Base-by-base conservation (phyloP, 2,329 filamentous ascomycete species). In the Claviceps arundinis region DNA sequence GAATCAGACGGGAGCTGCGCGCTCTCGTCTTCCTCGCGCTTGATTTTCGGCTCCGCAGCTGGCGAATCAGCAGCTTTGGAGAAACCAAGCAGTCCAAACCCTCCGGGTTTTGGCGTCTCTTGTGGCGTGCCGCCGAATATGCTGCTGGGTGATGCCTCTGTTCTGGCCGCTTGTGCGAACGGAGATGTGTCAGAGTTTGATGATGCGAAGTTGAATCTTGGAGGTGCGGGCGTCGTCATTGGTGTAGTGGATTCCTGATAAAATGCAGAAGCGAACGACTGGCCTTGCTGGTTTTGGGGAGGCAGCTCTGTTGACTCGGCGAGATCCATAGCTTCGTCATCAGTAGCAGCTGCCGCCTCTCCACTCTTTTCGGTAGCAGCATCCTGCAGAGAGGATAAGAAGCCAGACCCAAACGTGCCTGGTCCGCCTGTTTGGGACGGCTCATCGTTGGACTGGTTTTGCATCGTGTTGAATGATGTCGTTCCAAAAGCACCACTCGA, bases 401-500 rank as follows among this genome's bases (percentile, higher is more conserved):
- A 69, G 14, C 77, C 76, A 53, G 76, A 75, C 6, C 75, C 72
- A 60, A 87, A 86, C 57, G 85, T 58, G 2, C 69, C 73, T 5
- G 73, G 72, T 13, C 70, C 70, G n/a, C 59, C 50, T 11, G 59
- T 37, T n/a, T 65, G 64, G 22, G 65, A 63, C 16, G 75, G 68
- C 55, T 76, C 77, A 8, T 76, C 72, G 38, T 74, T 67, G 53
- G 84, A 79, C 24, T 85, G 76, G 53, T 80, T 81, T 1, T 77
- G 73, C 45, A 74, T 73, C 5, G 77, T 74, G 57, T 87, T 84
- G 68, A 88, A 88, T 0, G 78, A 75, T 16, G 70, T 67, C n/a
- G 73, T 73, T 26, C 72, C 74, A 60, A 79, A 76, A 49, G 52
- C 59, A 63, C 66, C 37, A 51, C 62, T 38, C 47, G 65, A 52